Evolutionary conservation across 768 basidiomycete species (phyloP).

Genomic region (Asterophora lycoperdoides): DNA sequence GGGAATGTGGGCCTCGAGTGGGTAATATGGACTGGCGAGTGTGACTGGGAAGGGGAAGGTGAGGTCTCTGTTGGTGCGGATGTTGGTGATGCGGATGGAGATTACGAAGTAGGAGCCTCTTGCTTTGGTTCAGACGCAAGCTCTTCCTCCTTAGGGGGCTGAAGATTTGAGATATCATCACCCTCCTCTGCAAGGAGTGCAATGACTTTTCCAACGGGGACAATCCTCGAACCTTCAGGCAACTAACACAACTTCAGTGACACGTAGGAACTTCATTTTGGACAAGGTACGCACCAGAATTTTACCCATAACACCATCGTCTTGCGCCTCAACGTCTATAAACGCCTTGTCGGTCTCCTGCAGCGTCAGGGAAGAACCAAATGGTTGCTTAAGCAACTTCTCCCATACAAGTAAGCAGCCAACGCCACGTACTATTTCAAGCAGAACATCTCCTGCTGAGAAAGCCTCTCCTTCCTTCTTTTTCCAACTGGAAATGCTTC

Average conservation of each 20-base stretch:
- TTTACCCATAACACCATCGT: slow-evolving; percentile 92
- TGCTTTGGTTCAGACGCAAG: slow-evolving; percentile 25
- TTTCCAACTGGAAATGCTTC: slow-evolving; percentile 90
- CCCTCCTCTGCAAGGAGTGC: slow-evolving; percentile 94
- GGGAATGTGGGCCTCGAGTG: slow-evolving; percentile 81
- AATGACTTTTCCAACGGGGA: slow-evolving; percentile 85
- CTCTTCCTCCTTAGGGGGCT: slow-evolving; percentile 50
- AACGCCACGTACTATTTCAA: slow-evolving; percentile 72
- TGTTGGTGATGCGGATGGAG: slow-evolving; percentile 26
- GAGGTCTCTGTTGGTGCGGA: slow-evolving; percentile 21
- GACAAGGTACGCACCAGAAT: slow-evolving; percentile 62
- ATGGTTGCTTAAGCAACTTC: neutral
- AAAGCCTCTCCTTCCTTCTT: slow-evolving; percentile 81
- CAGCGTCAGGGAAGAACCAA: slow-evolving; percentile 4
- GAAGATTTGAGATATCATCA: slow-evolving; percentile 86
- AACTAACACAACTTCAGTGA: slow-evolving; percentile 35
- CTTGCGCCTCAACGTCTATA: slow-evolving; percentile 98
- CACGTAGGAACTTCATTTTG: neutral
- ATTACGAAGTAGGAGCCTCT: slow-evolving; percentile 23
- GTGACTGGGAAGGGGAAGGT: slow-evolving; percentile 28
- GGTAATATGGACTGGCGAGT: slow-evolving; percentile 33
- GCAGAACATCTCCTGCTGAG: slow-evolving; percentile 73
- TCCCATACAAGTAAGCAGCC: neutral
- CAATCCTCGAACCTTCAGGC: slow-evolving; percentile 75
- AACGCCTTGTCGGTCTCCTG: slow-evolving; percentile 95